Conservation (phyloP, 768 basidiomycete species). For the Lanmaoa pseudosensibilis region DNA sequence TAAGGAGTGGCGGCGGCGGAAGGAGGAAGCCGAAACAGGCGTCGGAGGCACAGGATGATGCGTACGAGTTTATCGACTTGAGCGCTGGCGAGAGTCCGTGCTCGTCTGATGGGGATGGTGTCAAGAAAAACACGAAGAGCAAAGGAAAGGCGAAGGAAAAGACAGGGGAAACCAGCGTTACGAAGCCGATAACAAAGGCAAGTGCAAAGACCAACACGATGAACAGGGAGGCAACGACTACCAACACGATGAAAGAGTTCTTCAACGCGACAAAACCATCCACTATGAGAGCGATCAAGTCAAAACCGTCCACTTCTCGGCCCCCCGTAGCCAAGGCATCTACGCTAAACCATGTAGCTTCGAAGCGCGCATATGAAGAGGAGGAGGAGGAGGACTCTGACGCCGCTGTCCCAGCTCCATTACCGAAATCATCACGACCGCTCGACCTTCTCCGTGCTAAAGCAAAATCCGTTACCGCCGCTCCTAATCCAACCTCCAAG, state of each 20-base stretch:
- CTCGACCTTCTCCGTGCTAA: conserved; percentile 28
- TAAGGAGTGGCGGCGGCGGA: background rate
- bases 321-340: background rate
- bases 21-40: conserved; percentile 23
- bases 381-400: conserved; percentile 11
- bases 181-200: background rate
- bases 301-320: conserved; percentile 1
- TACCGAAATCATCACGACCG: conserved; percentile 24
- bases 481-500: background rate
- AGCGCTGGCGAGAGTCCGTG: conserved; percentile 25
- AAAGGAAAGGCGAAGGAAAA: conserved; percentile 13
- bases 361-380: conserved; percentile 5
- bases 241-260: conserved; percentile 12
- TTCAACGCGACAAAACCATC: conserved; percentile 12
- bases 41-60: conserved; percentile 28
- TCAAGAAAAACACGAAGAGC: background rate
- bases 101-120: conserved; percentile 14
- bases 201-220: background rate
- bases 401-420: background rate
- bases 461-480: background rate
- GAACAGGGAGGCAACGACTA: background rate
- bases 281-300: background rate
- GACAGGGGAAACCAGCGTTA: background rate
- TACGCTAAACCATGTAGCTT: background rate
- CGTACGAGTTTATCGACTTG: conserved; percentile 27